A percentile compares a stretch with the other conserved stretches of the same genome.
These are phyloP conservation scores for Citrus sinensis DNA, from an alignment of 345 rosid species.

Conservation along the genomic window DVS_A1.0 CM039168.1:23733501-23734000, in stretches of 20 bases:
- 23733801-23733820: not conserved
- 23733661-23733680: not conserved
- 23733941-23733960: not conserved
- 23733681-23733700: not conserved
- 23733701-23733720: not conserved
- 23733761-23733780: not conserved
- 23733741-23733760: not conserved
- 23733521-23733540: slow-evolving; percentile 37
- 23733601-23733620: slow-evolving; percentile 1
- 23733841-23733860: not conserved
- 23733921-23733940: not conserved
- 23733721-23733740: not conserved
- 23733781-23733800: not conserved
- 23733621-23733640: not conserved
- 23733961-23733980: not conserved
- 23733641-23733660: not conserved
- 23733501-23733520: slow-evolving; percentile 46
- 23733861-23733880: not conserved
- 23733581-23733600: slow-evolving; percentile 2
- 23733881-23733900: not conserved
- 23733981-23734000: not conserved
- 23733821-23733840: not conserved
- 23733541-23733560: slow-evolving; percentile 5
- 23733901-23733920: not conserved
- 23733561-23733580: slow-evolving; percentile 1